Evolutionary conservation across 352 stramenopile genomes (phyloP).

Genomic region (Phytopythium litorale): DNA sequence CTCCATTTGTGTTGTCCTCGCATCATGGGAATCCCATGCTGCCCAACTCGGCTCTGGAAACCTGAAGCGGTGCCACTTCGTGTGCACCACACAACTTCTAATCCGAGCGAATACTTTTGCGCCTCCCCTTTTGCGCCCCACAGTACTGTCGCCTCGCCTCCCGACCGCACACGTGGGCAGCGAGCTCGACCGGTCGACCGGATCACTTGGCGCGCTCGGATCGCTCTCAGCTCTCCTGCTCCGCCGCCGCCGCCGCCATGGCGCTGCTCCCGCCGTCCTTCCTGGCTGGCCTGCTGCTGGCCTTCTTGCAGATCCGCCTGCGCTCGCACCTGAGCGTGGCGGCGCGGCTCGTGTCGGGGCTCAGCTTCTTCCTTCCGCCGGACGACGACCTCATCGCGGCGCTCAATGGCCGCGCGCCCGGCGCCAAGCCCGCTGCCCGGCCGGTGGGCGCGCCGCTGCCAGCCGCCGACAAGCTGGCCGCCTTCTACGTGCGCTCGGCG

Average conservation of each 20-base stretch:
- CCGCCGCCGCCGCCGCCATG: constrained; percentile 20
- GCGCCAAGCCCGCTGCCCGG: constrained; percentile 7
- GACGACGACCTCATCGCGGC: constrained; percentile 66
- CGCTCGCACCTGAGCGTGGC: constrained; percentile 55
- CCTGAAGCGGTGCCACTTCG: no score
- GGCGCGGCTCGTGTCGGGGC: constrained; percentile 47
- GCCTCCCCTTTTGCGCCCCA: no score
- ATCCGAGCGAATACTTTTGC: no score
- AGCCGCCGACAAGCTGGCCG: constrained; percentile 58
- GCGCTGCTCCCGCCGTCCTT: constrained; percentile 75
- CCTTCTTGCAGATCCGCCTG: constrained; percentile 70
- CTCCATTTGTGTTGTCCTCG: no score
- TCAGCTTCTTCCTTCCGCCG: constrained; percentile 75
- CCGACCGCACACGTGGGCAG: no score
- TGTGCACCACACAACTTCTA: no score
- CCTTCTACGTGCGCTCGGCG: constrained; percentile 68
- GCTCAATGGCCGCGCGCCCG: constrained; percentile 50
- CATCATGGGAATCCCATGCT: no score
- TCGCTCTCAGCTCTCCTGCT: no score
- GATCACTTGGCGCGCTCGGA: no score
- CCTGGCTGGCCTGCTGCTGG: constrained; percentile 59
- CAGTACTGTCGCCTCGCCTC: no score
- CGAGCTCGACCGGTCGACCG: no score
- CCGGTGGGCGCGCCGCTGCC: constrained; percentile 25
- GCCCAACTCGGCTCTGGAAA: no score